Evolutionary conservation across 2,329 filamentous ascomycete species (phyloP), one percentile per base, ranked within the genome.

Genomic region (Ophiostoma triangulosporum): DNA sequence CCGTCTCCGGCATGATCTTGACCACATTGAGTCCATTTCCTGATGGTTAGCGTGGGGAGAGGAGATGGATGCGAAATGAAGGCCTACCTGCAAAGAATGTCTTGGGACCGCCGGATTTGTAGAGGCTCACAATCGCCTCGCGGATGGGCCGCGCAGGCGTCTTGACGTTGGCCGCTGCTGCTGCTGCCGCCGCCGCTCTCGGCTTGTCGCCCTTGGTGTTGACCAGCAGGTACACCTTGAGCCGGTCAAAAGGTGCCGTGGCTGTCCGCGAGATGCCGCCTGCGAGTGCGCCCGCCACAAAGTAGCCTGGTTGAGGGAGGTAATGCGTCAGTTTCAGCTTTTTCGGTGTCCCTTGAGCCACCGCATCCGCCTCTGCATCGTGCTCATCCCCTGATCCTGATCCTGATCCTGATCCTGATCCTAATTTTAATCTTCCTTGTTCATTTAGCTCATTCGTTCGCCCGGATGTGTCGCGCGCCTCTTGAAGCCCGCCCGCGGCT

Each of bases 1-100:
- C 91, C 27, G 91, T 96, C 70, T 98, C 93, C 0, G 93, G 93
- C 88, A 97, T 95, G 57, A 98, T 93, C 68, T 98, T 98, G 63
- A 96, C 69, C 3, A 98, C 89, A 62, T 98, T 98, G 61, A 98
- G 73, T 3, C 93, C 93, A 64, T 98, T 98, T 35, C 93, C 90
- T 95, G 61, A n/a, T 36, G 2, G 35, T 46, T 54, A 60, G 35
- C n/a, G n/a, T n/a, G n/a, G n/a, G n/a, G n/a, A n/a, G n/a, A n/a
- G n/a, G n/a, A n/a, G n/a, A n/a, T n/a, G n/a, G n/a, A n/a, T n/a
- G n/a, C n/a, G n/a, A n/a, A n/a, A n/a, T n/a, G n/a, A n/a, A n/a
- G n/a, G 59, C 82, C 66, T 70, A 95, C 89, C 93, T 60, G 91
- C 90, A 70, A 96, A 98, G 60, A 97, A 81, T 65, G 89, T 94